Percentiles rank a stretch among this genome's conserved stretches.
Conservation (phyloP, 1,139 yeast genomes). For the Yueomyces sp. region DNA sequence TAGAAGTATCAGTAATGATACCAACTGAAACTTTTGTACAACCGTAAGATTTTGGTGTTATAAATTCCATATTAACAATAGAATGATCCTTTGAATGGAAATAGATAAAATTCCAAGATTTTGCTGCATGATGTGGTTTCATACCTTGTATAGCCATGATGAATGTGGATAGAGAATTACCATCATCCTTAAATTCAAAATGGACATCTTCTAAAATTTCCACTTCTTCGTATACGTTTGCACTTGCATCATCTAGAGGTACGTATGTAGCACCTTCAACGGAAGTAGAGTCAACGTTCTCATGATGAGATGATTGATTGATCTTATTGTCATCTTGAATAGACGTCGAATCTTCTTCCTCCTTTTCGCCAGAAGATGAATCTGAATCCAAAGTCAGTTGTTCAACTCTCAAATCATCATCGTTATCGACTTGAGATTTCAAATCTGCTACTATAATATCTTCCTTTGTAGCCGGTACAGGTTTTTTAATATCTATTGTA, state of each 20-base stretch:
- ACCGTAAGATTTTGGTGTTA: conserved; percentile 86
- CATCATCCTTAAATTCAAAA: conserved; percentile 13
- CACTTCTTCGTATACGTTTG: conserved; percentile 6
- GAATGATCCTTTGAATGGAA: conserved; percentile 68
- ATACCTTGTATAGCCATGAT: conserved; percentile 98
- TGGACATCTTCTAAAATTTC: conserved; percentile 5
- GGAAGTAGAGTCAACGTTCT: neutral
- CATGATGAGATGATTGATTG: neutral
- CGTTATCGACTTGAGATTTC: neutral
- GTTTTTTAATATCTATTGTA: conserved; percentile 30
- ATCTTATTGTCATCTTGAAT: conserved; percentile 1
- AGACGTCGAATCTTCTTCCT: conserved; percentile 1
- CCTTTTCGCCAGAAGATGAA: conserved; percentile 11
- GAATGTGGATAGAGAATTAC: conserved; percentile 60
- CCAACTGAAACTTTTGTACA: conserved; percentile 72
- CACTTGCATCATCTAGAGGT: neutral
- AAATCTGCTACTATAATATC: conserved; percentile 1
- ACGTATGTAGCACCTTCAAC: neutral
- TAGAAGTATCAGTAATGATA: conserved; percentile 51
- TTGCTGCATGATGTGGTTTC: conserved; percentile 99
- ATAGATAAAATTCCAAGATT: conserved; percentile 87
- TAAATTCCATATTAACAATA: conserved; percentile 87
- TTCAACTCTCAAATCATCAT: neutral
- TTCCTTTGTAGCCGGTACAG: neutral
- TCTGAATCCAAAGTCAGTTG: conserved; percentile 17